phyloP scores from a whole-genome alignment of 1,284 basidiomycete species.

The Sanghuangporus sanghuang region DNA sequence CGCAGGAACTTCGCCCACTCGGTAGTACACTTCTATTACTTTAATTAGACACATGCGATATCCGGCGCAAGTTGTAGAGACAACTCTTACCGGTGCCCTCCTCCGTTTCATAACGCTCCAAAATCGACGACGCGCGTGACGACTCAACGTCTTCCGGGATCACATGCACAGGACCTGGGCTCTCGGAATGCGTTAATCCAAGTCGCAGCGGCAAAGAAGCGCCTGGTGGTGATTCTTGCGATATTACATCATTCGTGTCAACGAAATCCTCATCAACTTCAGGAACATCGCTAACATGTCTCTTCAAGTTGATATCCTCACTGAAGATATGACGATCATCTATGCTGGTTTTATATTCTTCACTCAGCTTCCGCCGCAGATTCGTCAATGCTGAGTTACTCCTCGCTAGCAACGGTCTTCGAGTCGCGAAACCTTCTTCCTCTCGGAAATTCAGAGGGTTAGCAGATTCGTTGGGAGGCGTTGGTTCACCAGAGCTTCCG shows the following conservation, averaged over 20 bases:
- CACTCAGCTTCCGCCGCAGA: constrained; percentile 57
- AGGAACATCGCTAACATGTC: constrained; percentile 22
- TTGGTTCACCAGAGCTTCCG: background rate
- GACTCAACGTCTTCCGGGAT: constrained; percentile 66
- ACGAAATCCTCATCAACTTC: constrained; percentile 19
- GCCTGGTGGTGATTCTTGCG: constrained; percentile 11
- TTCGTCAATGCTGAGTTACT: constrained; percentile 43
- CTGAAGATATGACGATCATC: constrained; percentile 35
- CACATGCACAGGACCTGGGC: constrained; percentile 27
- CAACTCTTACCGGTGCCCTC: constrained; percentile 33
- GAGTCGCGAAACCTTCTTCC: constrained; percentile 8
- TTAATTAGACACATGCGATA: background rate
- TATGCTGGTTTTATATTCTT: constrained; percentile 32
- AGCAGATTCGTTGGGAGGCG: background rate
- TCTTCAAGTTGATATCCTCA: constrained; percentile 24
- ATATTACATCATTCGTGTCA: constrained; percentile 13
- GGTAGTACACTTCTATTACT: constrained; percentile 37
- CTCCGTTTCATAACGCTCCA: constrained; percentile 37
- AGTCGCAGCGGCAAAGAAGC: constrained; percentile 29
- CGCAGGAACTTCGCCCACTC: constrained; percentile 49
- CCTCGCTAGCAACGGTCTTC: constrained; percentile 6
- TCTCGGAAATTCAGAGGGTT: background rate
- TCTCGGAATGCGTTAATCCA: constrained; percentile 25
- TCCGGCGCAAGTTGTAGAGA: background rate
- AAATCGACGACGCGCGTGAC: constrained; percentile 46